phyloP scores from a whole-genome alignment of 2,329 filamentous ascomycete genomes.

The Biscogniauxia sp. region DNA sequence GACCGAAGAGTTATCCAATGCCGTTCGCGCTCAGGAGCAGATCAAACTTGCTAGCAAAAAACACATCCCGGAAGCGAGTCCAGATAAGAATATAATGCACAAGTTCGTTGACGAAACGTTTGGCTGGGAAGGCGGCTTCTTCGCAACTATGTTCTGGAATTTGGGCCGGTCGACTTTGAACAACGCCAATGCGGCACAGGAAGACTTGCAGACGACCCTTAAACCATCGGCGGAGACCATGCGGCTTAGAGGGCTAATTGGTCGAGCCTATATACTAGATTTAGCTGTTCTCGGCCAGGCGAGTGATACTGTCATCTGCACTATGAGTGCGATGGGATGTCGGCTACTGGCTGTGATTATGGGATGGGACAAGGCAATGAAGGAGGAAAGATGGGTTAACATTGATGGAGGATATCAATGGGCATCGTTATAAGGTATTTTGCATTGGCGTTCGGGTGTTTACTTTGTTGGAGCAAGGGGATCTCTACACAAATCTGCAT shows the following conservation, averaged over 20 bases:
- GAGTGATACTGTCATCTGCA: slow-evolving; percentile 72
- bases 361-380: slow-evolving; percentile 72
- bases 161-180: slow-evolving; percentile 54
- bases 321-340: slow-evolving; percentile 70
- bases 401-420: slow-evolving; percentile 71
- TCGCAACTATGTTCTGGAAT: slow-evolving; percentile 76
- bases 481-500: slow-evolving; percentile 14
- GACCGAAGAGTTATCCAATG: slow-evolving; percentile 57
- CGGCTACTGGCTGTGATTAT: slow-evolving; percentile 79
- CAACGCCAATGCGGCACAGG: slow-evolving; percentile 35
- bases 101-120: slow-evolving; percentile 73
- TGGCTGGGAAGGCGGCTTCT: slow-evolving; percentile 90
- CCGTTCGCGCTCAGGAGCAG: slow-evolving; percentile 67
- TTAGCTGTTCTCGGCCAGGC: slow-evolving; percentile 68
- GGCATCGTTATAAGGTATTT: slow-evolving; percentile 36
- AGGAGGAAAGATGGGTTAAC: slow-evolving; percentile 66
- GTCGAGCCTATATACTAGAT: slow-evolving; percentile 79
- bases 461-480: background rate
- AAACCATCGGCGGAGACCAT: slow-evolving; percentile 54
- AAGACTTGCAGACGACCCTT: slow-evolving; percentile 31
- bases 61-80: slow-evolving; percentile 39
- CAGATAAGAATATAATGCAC: slow-evolving; percentile 51
- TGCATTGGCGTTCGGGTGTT: background rate
- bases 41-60: slow-evolving; percentile 72
- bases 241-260: slow-evolving; percentile 69